Percentiles rank a stretch among this genome's conserved stretches.
phyloP scores from a whole-genome alignment of 176 grass and related monocot species.

The Themeda triandra region DNA sequence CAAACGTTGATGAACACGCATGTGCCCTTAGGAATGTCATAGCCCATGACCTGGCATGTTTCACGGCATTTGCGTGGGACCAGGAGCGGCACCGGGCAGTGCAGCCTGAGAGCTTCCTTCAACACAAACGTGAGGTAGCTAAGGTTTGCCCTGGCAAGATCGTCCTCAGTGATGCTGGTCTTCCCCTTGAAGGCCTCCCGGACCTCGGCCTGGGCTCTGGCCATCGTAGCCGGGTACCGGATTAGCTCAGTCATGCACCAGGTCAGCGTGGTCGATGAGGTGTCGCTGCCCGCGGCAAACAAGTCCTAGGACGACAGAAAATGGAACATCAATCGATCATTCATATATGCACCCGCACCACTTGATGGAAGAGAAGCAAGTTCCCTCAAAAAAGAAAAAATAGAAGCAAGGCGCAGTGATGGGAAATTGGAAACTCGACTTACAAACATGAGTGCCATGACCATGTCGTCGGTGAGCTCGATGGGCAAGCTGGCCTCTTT shows the following conservation, averaged over 20 bases:
- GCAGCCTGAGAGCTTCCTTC: conserved; percentile 2
- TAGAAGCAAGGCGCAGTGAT: too few relatives aligned
- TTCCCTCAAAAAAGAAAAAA: too few relatives aligned
- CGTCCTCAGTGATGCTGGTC: not conserved
- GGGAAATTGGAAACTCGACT: too few relatives aligned
- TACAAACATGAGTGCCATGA: too few relatives aligned
- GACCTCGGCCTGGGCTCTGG: not conserved
- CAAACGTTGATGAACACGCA: not conserved
- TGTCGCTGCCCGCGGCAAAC: not conserved
- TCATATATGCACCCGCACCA: too few relatives aligned
- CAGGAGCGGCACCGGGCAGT: not conserved
- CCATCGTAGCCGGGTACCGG: not conserved
- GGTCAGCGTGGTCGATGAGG: not conserved
- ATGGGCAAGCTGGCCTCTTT: too few relatives aligned
- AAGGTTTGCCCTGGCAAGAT: not conserved
- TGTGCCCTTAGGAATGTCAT: not conserved
- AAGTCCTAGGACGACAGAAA: not conserved
- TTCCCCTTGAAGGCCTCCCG: not conserved
- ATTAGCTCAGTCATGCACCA: conserved; percentile 15
- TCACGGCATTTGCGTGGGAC: not conserved
- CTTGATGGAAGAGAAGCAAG: too few relatives aligned
- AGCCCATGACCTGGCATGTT: conserved; percentile 16
- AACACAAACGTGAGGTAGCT: conserved; percentile 1
- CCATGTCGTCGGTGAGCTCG: too few relatives aligned
- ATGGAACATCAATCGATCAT: too few relatives aligned